Conservation (phyloP, 768 basidiomycete genomes). For the Termitomyces sp. region DNA sequence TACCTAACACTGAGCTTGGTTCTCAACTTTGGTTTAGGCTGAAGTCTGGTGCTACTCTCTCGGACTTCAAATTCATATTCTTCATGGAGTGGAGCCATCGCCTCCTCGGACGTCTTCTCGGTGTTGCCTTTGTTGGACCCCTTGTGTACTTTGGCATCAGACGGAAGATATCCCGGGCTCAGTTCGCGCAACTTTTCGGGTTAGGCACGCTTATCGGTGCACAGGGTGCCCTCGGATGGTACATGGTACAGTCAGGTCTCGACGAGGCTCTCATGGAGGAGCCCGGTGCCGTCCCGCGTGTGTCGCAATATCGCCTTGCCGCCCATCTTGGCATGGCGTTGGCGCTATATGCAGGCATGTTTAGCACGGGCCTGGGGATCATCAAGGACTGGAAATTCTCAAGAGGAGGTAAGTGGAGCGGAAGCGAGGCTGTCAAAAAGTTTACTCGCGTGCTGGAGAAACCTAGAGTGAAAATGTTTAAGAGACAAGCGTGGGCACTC, state of each 20-base stretch:
- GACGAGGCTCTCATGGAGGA: constrained; percentile 77
- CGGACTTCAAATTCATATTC: constrained; percentile 95
- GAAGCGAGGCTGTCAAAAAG: constrained; percentile 33
- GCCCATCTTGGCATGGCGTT: constrained; percentile 93
- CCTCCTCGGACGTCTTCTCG: constrained; percentile 84
- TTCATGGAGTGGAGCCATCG: constrained; percentile 99
- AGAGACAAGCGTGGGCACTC: constrained; percentile 53
- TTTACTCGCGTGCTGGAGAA: constrained; percentile 51
- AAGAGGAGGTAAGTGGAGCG: constrained; percentile 55
- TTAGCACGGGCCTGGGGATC: constrained; percentile 71
- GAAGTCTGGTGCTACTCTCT: constrained; percentile 83
- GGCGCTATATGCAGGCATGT: constrained; percentile 90
- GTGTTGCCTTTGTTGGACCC: constrained; percentile 80
- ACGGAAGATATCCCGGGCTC: constrained; percentile 61
- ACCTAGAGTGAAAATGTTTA: constrained; percentile 57
- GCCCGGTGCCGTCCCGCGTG: constrained; percentile 86
- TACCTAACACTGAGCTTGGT: neutral
- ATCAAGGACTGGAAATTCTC: constrained; percentile 80
- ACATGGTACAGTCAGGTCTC: constrained; percentile 98
- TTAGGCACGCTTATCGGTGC: constrained; percentile 83
- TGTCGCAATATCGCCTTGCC: constrained; percentile 95
- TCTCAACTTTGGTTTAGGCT: constrained; percentile 44
- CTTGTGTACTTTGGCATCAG: constrained; percentile 75
- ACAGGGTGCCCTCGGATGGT: constrained; percentile 95
- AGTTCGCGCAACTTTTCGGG: constrained; percentile 63